These are phyloP conservation scores for Citrus reticulata DNA, from an alignment of 345 rosid genomes.

Conservation along the genomic window DNA sequence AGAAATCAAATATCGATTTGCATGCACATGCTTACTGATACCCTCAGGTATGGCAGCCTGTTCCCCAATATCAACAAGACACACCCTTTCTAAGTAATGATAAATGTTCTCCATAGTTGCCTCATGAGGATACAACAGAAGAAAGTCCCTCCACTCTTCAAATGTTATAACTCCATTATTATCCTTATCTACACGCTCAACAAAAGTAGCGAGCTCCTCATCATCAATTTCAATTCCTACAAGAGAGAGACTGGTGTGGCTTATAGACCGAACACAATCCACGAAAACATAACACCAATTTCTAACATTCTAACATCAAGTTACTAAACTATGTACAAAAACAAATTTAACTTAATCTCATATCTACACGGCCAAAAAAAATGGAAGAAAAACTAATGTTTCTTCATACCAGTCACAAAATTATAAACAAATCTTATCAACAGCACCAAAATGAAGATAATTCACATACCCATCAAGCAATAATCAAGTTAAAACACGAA, in stretches of 20 bases:
- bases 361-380: background rate
- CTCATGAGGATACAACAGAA: conserved; percentile 86
- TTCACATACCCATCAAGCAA: background rate
- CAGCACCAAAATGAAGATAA: background rate
- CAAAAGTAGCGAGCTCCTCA: conserved; percentile 81
- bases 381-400: background rate
- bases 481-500: conserved; percentile 9
- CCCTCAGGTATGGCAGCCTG: conserved; percentile 83
- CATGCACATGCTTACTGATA: conserved; percentile 70
- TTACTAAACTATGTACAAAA: background rate
- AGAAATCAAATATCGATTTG: conserved; percentile 78
- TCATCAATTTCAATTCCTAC: conserved; percentile 81
- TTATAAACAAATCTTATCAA: background rate
- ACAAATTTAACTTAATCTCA: background rate
- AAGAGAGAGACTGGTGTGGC: conserved; percentile 46
- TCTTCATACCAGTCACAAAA: background rate
- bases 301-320: background rate
- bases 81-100: conserved; percentile 82
- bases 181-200: conserved; percentile 91
- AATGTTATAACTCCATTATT: conserved; percentile 86
- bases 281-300: background rate
- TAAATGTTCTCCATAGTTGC: conserved; percentile 91
- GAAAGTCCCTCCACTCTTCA: conserved; percentile 97
- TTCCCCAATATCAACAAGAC: conserved; percentile 88
- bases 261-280: conserved; percentile 45